Evolutionary conservation across 495 filamentous ascomycete species (phyloP), one percentile per base, ranked within the genome.

Genomic region (Aspergillus haitiensis): DNA sequence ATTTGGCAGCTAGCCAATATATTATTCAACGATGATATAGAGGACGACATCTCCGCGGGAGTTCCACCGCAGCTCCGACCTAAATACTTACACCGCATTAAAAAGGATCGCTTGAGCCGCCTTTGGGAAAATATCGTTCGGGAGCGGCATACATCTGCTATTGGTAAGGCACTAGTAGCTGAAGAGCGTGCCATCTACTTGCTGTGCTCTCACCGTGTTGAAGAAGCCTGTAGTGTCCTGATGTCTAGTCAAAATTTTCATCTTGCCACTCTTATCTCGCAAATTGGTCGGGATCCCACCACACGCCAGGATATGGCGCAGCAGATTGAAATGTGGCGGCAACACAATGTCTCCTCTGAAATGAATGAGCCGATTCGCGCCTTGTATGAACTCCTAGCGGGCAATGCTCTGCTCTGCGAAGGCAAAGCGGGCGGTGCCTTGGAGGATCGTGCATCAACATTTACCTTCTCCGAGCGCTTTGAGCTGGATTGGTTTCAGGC

Each of bases 401-500:
- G 95, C 52, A 94, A 97, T 61, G 83, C 89, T 31, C 86, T 89
- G 57, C 82, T 86, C 40, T 91, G 89, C 56, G 85, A 92, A 42
- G 93, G 94, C 18, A 86, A 88, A 58, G 66, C 75, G 0, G 66
- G 63, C 6, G 85, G 84, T 52, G 84, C 80, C 7, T 63, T 84
- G 2, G 94, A 98, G 70, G 88, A 97, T 72, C 83, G 88, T 48
- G 82, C 86, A 7, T 81, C 82, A 13, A 85, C 84, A 1, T 97
- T 98, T 63, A 78, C 83, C 39, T 87, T 97, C 55, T 86, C 90
- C 5, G 81, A 88, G 60, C 84, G 85, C 13, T 98, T 97, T 67
- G 83, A 86, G 7, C 77, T 98, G 35, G 88, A 95, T 69, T 98
- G 94, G 94, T 84, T 88, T 71, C 91, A 94, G 63, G 87, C 91